A percentile compares a stretch with the other conserved stretches of the same genome.
Evolutionary conservation across 768 basidiomycete species (phyloP).

Genomic region (Pleurotus platypus): DNA sequence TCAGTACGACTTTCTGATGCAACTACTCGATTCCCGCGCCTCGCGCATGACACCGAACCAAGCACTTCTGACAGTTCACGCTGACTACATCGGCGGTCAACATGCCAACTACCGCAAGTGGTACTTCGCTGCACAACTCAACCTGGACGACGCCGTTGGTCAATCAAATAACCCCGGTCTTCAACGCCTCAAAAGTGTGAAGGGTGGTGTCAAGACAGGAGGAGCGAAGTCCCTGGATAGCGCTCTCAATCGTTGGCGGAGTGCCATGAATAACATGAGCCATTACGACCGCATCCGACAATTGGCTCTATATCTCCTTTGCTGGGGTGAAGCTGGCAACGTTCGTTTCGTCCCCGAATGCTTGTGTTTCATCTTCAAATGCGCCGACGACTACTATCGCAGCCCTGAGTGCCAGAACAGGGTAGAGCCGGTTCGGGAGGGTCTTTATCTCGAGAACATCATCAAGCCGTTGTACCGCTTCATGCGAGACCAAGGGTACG

Average conservation of each 20-base stretch:
- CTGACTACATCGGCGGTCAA: slow-evolving; percentile 98
- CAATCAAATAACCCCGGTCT: slow-evolving; percentile 92
- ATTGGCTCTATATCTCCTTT: slow-evolving; percentile 91
- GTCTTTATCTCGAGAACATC: slow-evolving; percentile 85
- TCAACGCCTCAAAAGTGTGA: slow-evolving; percentile 82
- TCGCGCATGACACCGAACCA: slow-evolving; percentile 97
- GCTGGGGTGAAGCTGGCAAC: slow-evolving; percentile 98
- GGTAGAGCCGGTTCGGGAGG: slow-evolving; percentile 90
- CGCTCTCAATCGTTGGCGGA: slow-evolving; percentile 92
- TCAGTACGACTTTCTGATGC: slow-evolving; percentile 97
- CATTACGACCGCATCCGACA: slow-evolving; percentile 97
- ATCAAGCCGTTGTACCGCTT: slow-evolving; percentile 95
- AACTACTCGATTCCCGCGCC: slow-evolving; percentile 94
- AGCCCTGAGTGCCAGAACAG: slow-evolving; percentile 96
- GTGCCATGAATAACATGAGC: slow-evolving; percentile 99
- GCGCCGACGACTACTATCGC: slow-evolving; percentile 99
- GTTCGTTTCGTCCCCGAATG: slow-evolving; percentile 97
- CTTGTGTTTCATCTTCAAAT: slow-evolving; percentile 99
- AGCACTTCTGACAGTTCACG: slow-evolving; percentile 93
- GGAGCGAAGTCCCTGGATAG: slow-evolving; percentile 83
- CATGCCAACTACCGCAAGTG: slow-evolving; percentile 99
- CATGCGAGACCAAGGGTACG: slow-evolving; percentile 97
- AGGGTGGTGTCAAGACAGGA: slow-evolving; percentile 45
- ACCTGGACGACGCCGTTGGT: slow-evolving; percentile 97
- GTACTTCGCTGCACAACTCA: slow-evolving; percentile 99